Evolutionary conservation across 177 flowering plant species (phyloP).

Genomic region (Vitis hybrid): DNA sequence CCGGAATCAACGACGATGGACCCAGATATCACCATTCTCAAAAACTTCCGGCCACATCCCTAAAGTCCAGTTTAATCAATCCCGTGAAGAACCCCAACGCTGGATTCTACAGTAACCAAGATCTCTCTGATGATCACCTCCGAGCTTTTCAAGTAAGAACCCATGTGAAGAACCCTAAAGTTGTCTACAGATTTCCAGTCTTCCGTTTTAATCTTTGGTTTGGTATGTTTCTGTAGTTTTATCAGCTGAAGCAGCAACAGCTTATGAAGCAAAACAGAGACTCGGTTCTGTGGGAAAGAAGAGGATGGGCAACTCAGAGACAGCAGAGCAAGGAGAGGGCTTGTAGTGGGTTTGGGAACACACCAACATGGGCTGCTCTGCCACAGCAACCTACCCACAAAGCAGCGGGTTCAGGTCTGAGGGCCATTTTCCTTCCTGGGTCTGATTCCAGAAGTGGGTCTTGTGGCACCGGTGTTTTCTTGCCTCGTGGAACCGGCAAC

Average conservation of each 20-base stretch:
- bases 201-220: background rate
- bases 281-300: background rate
- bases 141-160: constrained; percentile 18
- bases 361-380: background rate
- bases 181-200: background rate
- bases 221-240: background rate
- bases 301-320: background rate
- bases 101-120: constrained; percentile 10
- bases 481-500: constrained; percentile 26
- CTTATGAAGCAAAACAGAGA: constrained; percentile 7
- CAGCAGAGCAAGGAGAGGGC: constrained; percentile 3
- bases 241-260: constrained; percentile 15
- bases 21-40: background rate
- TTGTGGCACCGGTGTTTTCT: constrained; percentile 46
- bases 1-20: background rate
- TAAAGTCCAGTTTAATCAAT: background rate
- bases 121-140: constrained; percentile 18
- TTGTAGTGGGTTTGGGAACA: background rate
- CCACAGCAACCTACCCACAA: constrained; percentile 9
- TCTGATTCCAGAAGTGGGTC: constrained; percentile 23
- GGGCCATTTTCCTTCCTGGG: constrained; percentile 27
- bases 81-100: background rate
- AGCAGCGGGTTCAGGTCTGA: constrained; percentile 23
- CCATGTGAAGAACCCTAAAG: background rate
- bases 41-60: background rate